Conservation (phyloP, 805 yeast species). For the Hyphopichia homilentoma region DNA sequence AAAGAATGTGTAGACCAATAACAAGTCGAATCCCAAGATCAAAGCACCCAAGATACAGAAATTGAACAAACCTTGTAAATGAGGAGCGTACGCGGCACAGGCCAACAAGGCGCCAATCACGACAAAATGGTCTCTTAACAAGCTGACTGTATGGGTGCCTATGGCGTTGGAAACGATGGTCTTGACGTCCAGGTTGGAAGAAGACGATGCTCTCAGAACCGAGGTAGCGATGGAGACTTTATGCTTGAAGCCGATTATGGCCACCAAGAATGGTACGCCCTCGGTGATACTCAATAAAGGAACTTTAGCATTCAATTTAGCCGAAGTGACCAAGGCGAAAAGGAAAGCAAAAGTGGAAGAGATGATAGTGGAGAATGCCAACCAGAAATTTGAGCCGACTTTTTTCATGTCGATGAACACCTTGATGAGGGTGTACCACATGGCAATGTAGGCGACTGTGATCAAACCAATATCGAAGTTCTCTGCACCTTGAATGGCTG, state of each 20-base stretch:
- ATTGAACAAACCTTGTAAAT: slow-evolving; percentile 69
- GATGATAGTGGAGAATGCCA: slow-evolving; percentile 72
- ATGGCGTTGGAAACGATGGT: slow-evolving; percentile 42
- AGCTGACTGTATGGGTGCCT: slow-evolving; percentile 41
- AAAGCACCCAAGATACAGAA: slow-evolving; percentile 75
- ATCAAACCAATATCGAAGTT: slow-evolving; percentile 80
- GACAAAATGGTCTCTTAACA: slow-evolving; percentile 72
- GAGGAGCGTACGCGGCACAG: slow-evolving; percentile 62
- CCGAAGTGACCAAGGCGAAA: slow-evolving; percentile 63
- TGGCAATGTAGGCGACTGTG: slow-evolving; percentile 76
- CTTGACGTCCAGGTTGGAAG: slow-evolving; percentile 36
- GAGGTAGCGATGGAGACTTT: slow-evolving; percentile 68
- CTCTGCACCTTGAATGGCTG: slow-evolving; percentile 67
- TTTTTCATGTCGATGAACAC: slow-evolving; percentile 73
- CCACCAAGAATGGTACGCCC: slow-evolving; percentile 90
- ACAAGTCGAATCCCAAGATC: slow-evolving; percentile 65
- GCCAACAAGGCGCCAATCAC: slow-evolving; percentile 67
- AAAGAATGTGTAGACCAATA: slow-evolving; percentile 75
- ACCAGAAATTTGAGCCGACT: slow-evolving; percentile 84
- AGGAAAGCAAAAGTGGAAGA: slow-evolving; percentile 82
- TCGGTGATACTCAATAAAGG: slow-evolving; percentile 76
- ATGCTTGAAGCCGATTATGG: slow-evolving; percentile 87
- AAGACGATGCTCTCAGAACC: slow-evolving; percentile 42
- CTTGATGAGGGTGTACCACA: slow-evolving; percentile 77
- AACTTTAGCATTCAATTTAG: slow-evolving; percentile 56